Evolutionary conservation across 2,329 filamentous ascomycete genomes (phyloP), one percentile per base, ranked within the genome.

Genomic region (Diaporthe aspalathi): DNA sequence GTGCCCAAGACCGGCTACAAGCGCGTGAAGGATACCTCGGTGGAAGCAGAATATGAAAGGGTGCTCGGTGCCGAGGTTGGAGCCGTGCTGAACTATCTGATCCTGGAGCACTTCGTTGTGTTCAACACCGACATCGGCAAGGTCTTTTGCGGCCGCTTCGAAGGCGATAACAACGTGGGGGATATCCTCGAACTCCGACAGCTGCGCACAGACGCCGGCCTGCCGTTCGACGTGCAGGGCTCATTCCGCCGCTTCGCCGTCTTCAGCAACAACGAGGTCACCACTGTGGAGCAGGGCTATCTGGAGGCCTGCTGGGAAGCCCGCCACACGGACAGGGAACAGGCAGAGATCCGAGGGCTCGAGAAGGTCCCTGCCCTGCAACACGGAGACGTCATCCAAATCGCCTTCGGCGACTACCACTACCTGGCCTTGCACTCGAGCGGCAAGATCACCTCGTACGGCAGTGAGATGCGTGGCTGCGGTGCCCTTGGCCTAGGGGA

Each of bases 341-440:
- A 63, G 20, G 60, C 27, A 35, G 60, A 63, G 2, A 17, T 63
- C n/a, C 60, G 20, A 29, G 60, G 60, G 1, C 43, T 63, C 9
- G 27, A 22, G 14, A 63, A 12, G 20, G 20, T 49, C 3, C 20
- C 60, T 14, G 60, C 60, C 12, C 43, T 63, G n/a, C 60, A 63
- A 43, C 60, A 63, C 43, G 35, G 49, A 1, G 60, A 63, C 43
- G 49, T 63, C 43, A 63, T 63, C 12, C 60, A 63, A 12, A 29
- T 63, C 49, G 60, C 60, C 2, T 63, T 63, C 6, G 60, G 60
- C 2, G 60, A 63, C 8, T 63, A 63, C 27, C 60, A 63, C 60
- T 63, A 49, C 43, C 43, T 63, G 20, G 60, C 60, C 12, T 20
- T 63, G 29, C 60, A 63, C 29, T 35, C 60, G 5, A 63, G 43